A percentile compares a stretch with the other conserved stretches of the same genome.
Conservation (phyloP, 2,329 filamentous ascomycete species). For the Blumeriella jaapii region DNA sequence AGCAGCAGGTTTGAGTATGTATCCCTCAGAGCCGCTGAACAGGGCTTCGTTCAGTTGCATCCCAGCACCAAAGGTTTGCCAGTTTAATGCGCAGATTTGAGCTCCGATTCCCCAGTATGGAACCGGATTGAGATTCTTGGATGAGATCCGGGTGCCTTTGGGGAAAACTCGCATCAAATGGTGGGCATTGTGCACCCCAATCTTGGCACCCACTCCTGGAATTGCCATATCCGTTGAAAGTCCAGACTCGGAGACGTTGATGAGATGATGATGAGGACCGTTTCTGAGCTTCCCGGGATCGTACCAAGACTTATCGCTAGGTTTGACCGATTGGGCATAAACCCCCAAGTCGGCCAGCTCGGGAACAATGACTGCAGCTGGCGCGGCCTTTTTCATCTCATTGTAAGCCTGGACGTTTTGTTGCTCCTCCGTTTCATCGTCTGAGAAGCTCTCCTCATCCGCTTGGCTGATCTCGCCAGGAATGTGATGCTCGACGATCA, state of each 20-base stretch:
- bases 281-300: constrained; percentile 34
- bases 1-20: constrained; percentile 50
- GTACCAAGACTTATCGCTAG: constrained; percentile 54
- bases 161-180: constrained; percentile 62
- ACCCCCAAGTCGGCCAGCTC: constrained; percentile 55
- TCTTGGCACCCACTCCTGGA: constrained; percentile 30
- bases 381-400: constrained; percentile 37
- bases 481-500: constrained; percentile 58
- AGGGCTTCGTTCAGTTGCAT: constrained; percentile 60
- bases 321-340: constrained; percentile 60
- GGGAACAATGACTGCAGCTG: constrained; percentile 43
- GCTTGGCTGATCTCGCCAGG: constrained; percentile 36
- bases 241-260: constrained; percentile 57
- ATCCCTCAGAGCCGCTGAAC: constrained; percentile 53
- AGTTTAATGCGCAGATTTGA: constrained; percentile 59
- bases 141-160: constrained; percentile 57
- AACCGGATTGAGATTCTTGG: constrained; percentile 49
- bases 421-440: constrained; percentile 34
- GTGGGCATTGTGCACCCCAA: constrained; percentile 48
- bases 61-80: constrained; percentile 54
- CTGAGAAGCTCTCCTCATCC: constrained; percentile 31
- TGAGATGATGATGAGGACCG: constrained; percentile 50
- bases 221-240: constrained; percentile 40
- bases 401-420: constrained; percentile 41
- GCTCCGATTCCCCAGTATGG: constrained; percentile 56